phyloP scores from a whole-genome alignment of 768 basidiomycete species.

The Phanerochaete sordida region DNA sequence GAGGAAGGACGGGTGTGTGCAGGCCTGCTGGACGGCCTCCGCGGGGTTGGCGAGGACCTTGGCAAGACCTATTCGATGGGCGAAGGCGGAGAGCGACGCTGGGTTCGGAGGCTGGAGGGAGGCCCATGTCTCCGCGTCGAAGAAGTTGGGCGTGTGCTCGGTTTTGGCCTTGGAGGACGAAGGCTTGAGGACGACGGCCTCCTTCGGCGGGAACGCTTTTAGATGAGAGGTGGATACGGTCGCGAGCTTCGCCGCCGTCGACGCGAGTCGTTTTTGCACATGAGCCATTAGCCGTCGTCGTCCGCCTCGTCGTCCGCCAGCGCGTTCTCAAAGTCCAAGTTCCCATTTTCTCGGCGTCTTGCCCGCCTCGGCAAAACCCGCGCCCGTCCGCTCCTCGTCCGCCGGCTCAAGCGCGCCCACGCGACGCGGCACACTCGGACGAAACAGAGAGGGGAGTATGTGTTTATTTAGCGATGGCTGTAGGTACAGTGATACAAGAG shows the following conservation, averaged over 20 bases:
- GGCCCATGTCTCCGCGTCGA: conserved; percentile 69
- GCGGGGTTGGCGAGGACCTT: conserved; percentile 45
- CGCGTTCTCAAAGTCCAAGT: conserved; percentile 2
- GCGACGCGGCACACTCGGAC: neutral
- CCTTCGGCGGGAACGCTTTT: conserved; percentile 58
- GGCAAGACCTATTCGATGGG: conserved; percentile 71
- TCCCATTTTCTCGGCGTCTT: conserved; percentile 7
- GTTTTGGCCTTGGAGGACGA: conserved; percentile 15
- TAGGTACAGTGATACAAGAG: neutral
- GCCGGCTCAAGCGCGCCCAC: neutral
- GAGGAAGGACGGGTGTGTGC: conserved; percentile 75
- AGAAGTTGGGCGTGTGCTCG: conserved; percentile 27
- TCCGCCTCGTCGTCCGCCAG: conserved; percentile 9
- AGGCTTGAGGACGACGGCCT: conserved; percentile 33
- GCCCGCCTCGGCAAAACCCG: conserved; percentile 1
- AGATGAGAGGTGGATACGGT: conserved; percentile 57
- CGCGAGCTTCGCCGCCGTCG: conserved; percentile 42
- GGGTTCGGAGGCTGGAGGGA: conserved; percentile 67
- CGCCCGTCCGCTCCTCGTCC: neutral
- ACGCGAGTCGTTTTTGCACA: conserved; percentile 52
- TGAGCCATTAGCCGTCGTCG: conserved; percentile 45
- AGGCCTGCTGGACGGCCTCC: conserved; percentile 64
- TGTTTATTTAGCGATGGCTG: neutral
- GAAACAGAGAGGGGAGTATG: neutral
- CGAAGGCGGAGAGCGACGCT: conserved; percentile 70